Evolutionary conservation across 805 yeast species (phyloP).

Genomic region (Ogataea trehaloabstinens): DNA sequence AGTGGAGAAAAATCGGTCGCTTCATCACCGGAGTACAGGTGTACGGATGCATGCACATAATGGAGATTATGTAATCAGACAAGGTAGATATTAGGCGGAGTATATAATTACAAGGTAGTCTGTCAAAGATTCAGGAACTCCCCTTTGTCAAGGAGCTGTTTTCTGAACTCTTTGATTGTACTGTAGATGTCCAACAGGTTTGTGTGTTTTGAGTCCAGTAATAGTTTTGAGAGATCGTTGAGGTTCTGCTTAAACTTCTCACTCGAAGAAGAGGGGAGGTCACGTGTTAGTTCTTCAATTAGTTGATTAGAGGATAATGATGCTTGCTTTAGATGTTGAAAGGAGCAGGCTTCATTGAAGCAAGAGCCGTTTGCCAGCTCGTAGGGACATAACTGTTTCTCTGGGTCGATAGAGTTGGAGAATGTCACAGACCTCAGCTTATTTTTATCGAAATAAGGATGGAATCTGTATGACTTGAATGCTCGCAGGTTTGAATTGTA

Average conservation of each 20-base stretch:
- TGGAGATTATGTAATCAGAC: too few species aligned
- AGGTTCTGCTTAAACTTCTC: conserved; percentile 9
- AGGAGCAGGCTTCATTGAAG: conserved; percentile 7
- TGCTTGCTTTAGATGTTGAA: conserved; percentile 16
- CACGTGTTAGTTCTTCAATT: conserved; percentile 11
- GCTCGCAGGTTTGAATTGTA: conserved; percentile 13
- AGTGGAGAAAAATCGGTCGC: too few species aligned
- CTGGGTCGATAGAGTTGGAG: conserved; percentile 15
- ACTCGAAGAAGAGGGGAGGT: conserved; percentile 10
- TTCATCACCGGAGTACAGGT: too few species aligned
- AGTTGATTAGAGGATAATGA: conserved; percentile 9
- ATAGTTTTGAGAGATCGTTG: conserved; percentile 6
- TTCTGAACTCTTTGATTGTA: conserved; percentile 8
- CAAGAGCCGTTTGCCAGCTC: conserved; percentile 17
- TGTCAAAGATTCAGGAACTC: conserved; percentile 5
- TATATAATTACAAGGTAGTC: too few species aligned
- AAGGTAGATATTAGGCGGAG: too few species aligned
- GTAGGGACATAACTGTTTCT: conserved; percentile 13
- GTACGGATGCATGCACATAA: too few species aligned
- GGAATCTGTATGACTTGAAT: conserved; percentile 16
- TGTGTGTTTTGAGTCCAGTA: conserved; percentile 5
- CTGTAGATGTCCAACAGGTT: conserved; percentile 8
- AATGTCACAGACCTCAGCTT: conserved; percentile 17
- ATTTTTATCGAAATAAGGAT: conserved; percentile 16
- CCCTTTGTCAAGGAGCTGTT: conserved; percentile 2